Base-by-base conservation (phyloP, 495 filamentous ascomycete species). In the Cercophora scortea region DNA sequence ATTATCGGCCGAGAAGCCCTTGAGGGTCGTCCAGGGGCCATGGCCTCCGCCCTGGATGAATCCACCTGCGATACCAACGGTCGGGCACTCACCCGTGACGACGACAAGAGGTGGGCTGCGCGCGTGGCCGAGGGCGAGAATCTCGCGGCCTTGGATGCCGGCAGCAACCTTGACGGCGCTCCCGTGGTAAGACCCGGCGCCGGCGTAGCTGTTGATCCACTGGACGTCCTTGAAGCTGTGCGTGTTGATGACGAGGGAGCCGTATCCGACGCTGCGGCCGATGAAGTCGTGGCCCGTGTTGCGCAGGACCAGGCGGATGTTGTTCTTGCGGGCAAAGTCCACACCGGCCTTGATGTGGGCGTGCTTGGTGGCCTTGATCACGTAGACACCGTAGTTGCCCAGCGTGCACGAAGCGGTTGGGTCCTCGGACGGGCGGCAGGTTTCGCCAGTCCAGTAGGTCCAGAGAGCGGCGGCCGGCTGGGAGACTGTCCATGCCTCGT, bases 31-130 rank as follows among this genome's bases (percentile, higher is more conserved):
- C 8, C 88, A 71, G 0, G 78, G 66, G 7, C 72, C 74, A 57
- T 86, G 81, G 4, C 85, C 86, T n/a, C 83, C 84, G 5, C 82
- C 83, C 60, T 80, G 79, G 16, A 70, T 75, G 53, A 80, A 79
- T 2, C 76, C 76, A 34, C 73, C 78, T 0, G 67, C 70, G 32
- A 68, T 49, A 32, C 76, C 78, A 4, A 82, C 78, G 3, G 73
- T 78, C 0, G 65, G 62, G 53, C 66, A 71, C 53, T 71, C 70
- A 13, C 73, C 71, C 0, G 72, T 72, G 8, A 85, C 70, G 19
- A 78, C 73, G 18, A 67, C 71, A n/a, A 78, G 69, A 2, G 57
- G 76, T 41, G 61, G 77, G 39, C 48, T 73, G 47, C 53, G 72
- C 61, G 54, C 71, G 33, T 75, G 54, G 5, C 73, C 78, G 8